Conservation (phyloP, 345 rosid species). For the Murraya koenigii region DNA sequence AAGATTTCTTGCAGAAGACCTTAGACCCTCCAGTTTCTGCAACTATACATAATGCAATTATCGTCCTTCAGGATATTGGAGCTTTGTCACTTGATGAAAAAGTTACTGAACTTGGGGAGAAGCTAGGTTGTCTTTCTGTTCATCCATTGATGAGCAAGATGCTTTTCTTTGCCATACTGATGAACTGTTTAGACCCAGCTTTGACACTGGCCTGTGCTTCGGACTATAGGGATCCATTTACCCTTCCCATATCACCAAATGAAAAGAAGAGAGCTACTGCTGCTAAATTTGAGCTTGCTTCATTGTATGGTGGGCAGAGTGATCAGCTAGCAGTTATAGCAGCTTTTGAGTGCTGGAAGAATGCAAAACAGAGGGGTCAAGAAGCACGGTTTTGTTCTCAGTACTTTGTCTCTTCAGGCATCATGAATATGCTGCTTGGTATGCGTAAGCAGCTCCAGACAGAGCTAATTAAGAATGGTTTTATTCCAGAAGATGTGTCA, state of each 20-base stretch:
- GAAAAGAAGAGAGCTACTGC: slow-evolving; percentile 74
- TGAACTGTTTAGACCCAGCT: slow-evolving; percentile 96
- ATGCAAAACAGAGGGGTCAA: slow-evolving; percentile 63
- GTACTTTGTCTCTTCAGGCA: slow-evolving; percentile 65
- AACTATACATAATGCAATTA: slow-evolving; percentile 66
- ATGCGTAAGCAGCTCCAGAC: slow-evolving; percentile 83
- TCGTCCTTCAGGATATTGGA: slow-evolving; percentile 79
- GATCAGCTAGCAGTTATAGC: slow-evolving; percentile 92
- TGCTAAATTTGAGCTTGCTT: slow-evolving; percentile 77
- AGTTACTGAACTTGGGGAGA: slow-evolving; percentile 87
- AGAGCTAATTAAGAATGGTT: slow-evolving; percentile 62
- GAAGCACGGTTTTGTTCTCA: slow-evolving; percentile 65
- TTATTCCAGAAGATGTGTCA: slow-evolving; percentile 56
- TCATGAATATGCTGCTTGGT: slow-evolving; percentile 73
- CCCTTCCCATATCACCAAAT: slow-evolving; percentile 67
- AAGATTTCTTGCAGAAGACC: slow-evolving; percentile 65
- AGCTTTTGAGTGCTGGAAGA: slow-evolving; percentile 90
- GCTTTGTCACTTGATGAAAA: slow-evolving; percentile 77
- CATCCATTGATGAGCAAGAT: slow-evolving; percentile 91
- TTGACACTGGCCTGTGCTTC: slow-evolving; percentile 94
- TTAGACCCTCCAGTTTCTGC: slow-evolving; percentile 88
- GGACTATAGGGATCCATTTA: slow-evolving; percentile 83
- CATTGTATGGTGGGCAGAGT: slow-evolving; percentile 78
- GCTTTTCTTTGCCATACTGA: slow-evolving; percentile 86
- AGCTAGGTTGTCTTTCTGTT: slow-evolving; percentile 77